phyloP scores from a whole-genome alignment of 495 filamentous ascomycete genomes.

The Podospora sp. region DNA sequence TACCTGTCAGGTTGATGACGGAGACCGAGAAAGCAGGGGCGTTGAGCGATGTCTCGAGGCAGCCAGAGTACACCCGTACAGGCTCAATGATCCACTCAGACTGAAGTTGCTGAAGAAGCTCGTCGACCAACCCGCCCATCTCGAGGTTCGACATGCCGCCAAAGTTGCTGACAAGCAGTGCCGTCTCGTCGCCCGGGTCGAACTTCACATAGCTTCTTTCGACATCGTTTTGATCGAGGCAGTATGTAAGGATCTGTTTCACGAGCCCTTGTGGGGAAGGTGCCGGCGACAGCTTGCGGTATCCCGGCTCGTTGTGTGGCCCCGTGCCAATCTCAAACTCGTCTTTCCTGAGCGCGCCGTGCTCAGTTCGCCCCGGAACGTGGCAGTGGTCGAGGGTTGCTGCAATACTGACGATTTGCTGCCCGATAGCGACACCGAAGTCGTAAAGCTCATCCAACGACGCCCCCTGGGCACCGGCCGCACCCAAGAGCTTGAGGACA shows the following conservation, averaged over 20 bases:
- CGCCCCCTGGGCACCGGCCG: constrained; percentile 47
- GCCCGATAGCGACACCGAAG: constrained; percentile 56
- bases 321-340: constrained; percentile 62
- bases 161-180: constrained; percentile 63
- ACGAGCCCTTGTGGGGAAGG: constrained; percentile 58
- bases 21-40: constrained; percentile 65
- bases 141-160: constrained; percentile 65
- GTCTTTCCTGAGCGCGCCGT: constrained; percentile 50
- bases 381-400: constrained; percentile 66
- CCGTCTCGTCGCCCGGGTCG: constrained; percentile 54
- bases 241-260: constrained; percentile 54
- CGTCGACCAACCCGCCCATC: constrained; percentile 58
- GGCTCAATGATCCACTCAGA: constrained; percentile 46
- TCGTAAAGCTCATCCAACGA: constrained; percentile 59
- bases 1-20: constrained; percentile 57
- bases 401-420: constrained; percentile 61
- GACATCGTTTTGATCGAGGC: constrained; percentile 57
- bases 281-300: constrained; percentile 57
- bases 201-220: constrained; percentile 63
- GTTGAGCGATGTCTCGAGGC: constrained; percentile 64
- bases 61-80: constrained; percentile 46
- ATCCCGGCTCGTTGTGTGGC: constrained; percentile 65
- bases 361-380: constrained; percentile 60
- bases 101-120: constrained; percentile 54
- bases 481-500: constrained; percentile 45